A percentile compares a stretch with the other conserved stretches of the same genome.
Evolutionary conservation across 306 rosid species (phyloP).

Genomic region (Citrullus colocynthis): DNA sequence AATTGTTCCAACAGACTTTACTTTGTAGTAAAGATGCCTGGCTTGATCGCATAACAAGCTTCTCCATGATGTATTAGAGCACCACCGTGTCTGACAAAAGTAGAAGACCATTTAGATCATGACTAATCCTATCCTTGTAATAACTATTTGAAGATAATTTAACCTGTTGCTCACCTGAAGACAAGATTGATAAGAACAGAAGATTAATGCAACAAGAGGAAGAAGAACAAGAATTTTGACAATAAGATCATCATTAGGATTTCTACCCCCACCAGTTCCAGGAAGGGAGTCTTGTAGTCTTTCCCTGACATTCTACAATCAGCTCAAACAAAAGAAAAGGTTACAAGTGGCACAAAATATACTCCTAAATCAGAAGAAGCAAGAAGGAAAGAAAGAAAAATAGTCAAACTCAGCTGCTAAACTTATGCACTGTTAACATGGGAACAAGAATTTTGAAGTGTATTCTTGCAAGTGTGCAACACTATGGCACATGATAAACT

Average conservation of each 20-base stretch:
- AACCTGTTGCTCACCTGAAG: constrained; percentile 42
- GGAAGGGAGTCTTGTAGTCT: constrained; percentile 76
- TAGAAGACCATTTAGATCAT: constrained; percentile 10
- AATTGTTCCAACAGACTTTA: constrained; percentile 54
- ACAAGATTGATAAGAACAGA: constrained; percentile 44
- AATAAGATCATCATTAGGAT: constrained; percentile 61
- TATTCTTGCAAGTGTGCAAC: not conserved
- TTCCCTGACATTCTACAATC: constrained; percentile 65
- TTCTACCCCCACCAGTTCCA: constrained; percentile 79
- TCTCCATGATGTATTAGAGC: constrained; percentile 41
- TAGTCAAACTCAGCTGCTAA: not conserved
- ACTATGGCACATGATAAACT: not conserved
- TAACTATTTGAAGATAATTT: constrained; percentile 7
- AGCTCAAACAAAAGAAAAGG: constrained; percentile 3
- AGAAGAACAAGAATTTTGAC: constrained; percentile 66
- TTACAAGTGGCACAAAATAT: not conserved
- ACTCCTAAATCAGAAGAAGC: not conserved
- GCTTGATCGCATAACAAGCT: constrained; percentile 51
- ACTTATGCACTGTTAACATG: not conserved
- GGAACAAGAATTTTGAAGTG: not conserved
- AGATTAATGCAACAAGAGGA: constrained; percentile 55
- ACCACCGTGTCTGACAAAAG: constrained; percentile 39
- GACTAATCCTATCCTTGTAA: not conserved
- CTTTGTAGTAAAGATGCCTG: constrained; percentile 58
- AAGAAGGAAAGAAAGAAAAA: no score